Conservation (phyloP, 2,329 filamentous ascomycete genomes). For the Aspergillus costaricaensis region DNA sequence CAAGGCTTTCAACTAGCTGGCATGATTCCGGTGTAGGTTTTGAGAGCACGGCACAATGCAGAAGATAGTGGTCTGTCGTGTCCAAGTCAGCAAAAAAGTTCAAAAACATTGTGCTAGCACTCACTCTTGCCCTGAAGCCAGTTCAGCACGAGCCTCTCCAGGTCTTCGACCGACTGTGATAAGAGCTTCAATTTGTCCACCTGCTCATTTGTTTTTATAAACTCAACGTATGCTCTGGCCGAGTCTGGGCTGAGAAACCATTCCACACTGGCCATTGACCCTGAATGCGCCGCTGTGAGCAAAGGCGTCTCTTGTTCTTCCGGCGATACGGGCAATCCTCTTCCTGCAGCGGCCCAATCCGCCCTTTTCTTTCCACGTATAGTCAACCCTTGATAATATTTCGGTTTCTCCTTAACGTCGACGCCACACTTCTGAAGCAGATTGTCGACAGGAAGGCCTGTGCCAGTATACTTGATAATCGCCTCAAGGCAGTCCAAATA, state of each 20-base stretch:
- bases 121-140: slow-evolving; percentile 54
- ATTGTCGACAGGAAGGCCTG: slow-evolving; percentile 68
- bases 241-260: slow-evolving; percentile 77
- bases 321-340: slow-evolving; percentile 23
- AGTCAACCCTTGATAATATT: slow-evolving; percentile 74
- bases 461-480: slow-evolving; percentile 67
- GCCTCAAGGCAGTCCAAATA: slow-evolving; percentile 45
- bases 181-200: slow-evolving; percentile 66
- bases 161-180: slow-evolving; percentile 44
- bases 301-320: slow-evolving; percentile 27
- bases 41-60: slow-evolving; percentile 66
- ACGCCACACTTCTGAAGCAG: slow-evolving; percentile 67
- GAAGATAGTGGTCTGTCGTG: slow-evolving; percentile 49
- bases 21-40: slow-evolving; percentile 46
- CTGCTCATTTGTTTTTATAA: slow-evolving; percentile 61
- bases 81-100: background rate
- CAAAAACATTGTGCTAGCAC: slow-evolving; percentile 12
- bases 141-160: slow-evolving; percentile 13
- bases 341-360: slow-evolving; percentile 72
- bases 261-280: slow-evolving; percentile 68
- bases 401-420: slow-evolving; percentile 64
- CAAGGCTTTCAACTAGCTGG: slow-evolving; percentile 65
- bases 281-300: slow-evolving; percentile 33
- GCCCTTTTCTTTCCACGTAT: slow-evolving; percentile 72
- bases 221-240: slow-evolving; percentile 67